Conservation (phyloP, 2,329 filamentous ascomycete genomes). For the Colletotrichum eleusines region DNA sequence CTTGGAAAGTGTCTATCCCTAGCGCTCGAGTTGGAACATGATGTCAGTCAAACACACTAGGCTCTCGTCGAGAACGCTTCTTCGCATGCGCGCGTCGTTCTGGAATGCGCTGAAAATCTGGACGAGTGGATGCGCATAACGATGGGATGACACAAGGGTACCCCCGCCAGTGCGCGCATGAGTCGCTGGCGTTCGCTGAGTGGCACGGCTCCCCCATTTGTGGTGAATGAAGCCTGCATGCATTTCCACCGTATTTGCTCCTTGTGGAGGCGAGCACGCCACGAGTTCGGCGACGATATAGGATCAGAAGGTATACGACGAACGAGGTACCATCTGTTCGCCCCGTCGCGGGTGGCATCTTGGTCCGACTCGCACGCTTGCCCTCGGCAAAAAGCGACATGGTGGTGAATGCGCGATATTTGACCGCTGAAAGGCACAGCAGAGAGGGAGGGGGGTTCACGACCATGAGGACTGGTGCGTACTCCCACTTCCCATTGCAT, state of each 20-base stretch:
- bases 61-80: not conserved
- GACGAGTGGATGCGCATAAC: not conserved
- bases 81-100: not conserved
- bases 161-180: constrained; percentile 11
- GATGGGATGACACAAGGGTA: constrained; percentile 7
- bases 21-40: not conserved
- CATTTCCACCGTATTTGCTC: not conserved
- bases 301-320: not conserved
- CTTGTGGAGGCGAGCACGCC: not conserved
- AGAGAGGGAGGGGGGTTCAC: constrained; percentile 7
- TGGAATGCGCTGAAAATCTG: not conserved
- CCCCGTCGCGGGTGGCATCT: constrained; percentile 1
- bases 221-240: constrained; percentile 2
- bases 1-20: constrained; percentile 5
- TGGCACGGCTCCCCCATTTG: constrained; percentile 1
- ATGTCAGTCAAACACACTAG: not conserved
- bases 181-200: constrained; percentile 15
- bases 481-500: not conserved
- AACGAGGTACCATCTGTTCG: not conserved
- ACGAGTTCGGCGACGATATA: not conserved
- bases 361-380: not conserved
- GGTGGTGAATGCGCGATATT: constrained; percentile 8
- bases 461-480: not conserved
- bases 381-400: constrained; percentile 11
- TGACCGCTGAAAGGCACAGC: constrained; percentile 6